Conservation (phyloP, 2,329 filamentous ascomycete genomes). For the Aureobasidium lini region DNA sequence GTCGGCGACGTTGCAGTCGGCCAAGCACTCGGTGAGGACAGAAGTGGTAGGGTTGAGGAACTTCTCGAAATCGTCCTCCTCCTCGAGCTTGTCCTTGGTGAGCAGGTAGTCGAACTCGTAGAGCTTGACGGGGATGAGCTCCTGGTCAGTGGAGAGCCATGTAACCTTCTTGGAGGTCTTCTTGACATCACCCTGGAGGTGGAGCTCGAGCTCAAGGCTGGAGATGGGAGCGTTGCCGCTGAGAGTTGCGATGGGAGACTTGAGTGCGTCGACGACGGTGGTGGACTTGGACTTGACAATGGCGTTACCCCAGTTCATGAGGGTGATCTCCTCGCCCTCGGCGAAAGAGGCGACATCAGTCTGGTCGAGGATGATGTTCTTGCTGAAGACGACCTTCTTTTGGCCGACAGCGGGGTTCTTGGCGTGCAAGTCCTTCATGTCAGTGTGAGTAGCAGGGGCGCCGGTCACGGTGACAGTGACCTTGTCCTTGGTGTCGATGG, state of each 20-base stretch:
- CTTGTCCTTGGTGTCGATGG: constrained; percentile 58
- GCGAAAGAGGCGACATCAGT: constrained; percentile 75
- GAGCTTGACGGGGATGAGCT: constrained; percentile 72
- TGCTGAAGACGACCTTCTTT: constrained; percentile 77
- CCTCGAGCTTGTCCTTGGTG: constrained; percentile 84
- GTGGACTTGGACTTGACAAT: constrained; percentile 61
- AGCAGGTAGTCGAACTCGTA: constrained; percentile 94
- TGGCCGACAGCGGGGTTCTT: constrained; percentile 81
- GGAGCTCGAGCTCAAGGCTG: constrained; percentile 71
- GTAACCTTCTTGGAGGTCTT: constrained; percentile 95
- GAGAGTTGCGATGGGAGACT: constrained; percentile 38
- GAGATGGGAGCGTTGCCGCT: constrained; percentile 50
- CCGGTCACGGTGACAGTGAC: constrained; percentile 49
- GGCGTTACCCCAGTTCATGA: constrained; percentile 96
- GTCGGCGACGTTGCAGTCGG: constrained; percentile 70
- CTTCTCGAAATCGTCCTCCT: constrained; percentile 69
- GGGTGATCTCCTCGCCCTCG: constrained; percentile 81
- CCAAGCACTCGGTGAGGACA: constrained; percentile 64
- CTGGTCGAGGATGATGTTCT: constrained; percentile 74
- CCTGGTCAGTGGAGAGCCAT: constrained; percentile 75
- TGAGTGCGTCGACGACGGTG: constrained; percentile 29
- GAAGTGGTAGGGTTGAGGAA: constrained; percentile 66
- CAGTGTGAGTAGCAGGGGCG: constrained; percentile 41
- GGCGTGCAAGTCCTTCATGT: constrained; percentile 77
- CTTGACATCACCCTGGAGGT: constrained; percentile 89